Evolutionary conservation across 1,284 basidiomycete genomes (phyloP).

Genomic region (Nidula niveotomentosa): DNA sequence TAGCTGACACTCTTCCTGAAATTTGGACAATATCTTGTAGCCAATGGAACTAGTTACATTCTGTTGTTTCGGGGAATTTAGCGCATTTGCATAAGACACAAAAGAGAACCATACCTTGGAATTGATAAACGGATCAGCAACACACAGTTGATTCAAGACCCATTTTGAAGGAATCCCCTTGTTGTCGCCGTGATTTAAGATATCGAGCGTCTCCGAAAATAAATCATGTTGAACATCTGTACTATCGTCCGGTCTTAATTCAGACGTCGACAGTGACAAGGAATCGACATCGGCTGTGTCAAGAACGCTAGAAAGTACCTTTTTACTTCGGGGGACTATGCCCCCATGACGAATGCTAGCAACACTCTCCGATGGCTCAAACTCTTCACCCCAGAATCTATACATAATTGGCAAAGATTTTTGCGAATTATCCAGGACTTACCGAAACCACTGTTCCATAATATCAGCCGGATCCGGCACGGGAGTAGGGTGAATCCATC

Average conservation of each 20-base stretch:
- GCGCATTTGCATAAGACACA: background rate
- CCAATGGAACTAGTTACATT: conserved; percentile 26
- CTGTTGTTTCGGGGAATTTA: conserved; percentile 14
- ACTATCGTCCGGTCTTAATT: background rate
- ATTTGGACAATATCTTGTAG: background rate
- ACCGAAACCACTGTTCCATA: conserved; percentile 48
- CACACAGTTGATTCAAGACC: conserved; percentile 20
- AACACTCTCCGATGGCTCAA: conserved; percentile 27
- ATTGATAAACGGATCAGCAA: conserved; percentile 48
- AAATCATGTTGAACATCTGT: background rate
- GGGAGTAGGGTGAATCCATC: conserved; percentile 14
- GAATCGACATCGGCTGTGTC: background rate
- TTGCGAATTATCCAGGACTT: conserved; percentile 9
- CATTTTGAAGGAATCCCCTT: conserved; percentile 12
- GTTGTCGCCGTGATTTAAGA: background rate
- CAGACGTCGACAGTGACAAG: background rate
- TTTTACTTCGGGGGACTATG: conserved; percentile 15
- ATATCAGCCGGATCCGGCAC: conserved; percentile 23
- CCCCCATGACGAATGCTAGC: conserved; percentile 43
- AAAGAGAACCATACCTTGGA: conserved; percentile 33
- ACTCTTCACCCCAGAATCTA: conserved; percentile 46
- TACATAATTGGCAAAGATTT: background rate
- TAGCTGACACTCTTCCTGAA: background rate
- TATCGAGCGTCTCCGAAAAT: background rate
- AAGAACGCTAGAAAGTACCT: background rate